phyloP scores from a whole-genome alignment of 2,329 filamentous ascomycete species.

The Monascus ruber region DNA sequence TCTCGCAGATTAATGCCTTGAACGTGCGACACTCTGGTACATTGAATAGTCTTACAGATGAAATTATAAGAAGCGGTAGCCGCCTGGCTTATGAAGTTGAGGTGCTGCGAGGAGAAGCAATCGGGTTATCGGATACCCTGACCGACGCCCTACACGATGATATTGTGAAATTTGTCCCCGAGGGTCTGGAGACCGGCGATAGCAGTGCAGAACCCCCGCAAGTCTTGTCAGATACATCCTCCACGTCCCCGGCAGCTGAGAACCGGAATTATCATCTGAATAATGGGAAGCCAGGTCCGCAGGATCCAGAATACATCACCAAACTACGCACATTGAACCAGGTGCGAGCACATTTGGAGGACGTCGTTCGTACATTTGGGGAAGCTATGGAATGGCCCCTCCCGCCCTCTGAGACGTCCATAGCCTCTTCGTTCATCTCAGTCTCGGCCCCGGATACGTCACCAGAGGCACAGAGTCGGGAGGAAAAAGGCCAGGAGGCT shows the following conservation, averaged over 20 bases:
- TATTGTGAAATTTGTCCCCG: conserved; percentile 59
- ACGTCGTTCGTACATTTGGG: conserved; percentile 82
- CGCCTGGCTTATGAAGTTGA: conserved; percentile 91
- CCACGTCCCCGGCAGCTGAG: not conserved
- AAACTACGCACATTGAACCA: conserved; percentile 72
- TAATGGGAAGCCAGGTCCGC: conserved; percentile 2
- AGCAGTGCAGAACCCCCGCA: conserved; percentile 1
- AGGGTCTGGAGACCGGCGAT: conserved; percentile 16
- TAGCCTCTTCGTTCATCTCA: conserved; percentile 76
- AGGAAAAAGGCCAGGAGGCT: conserved; percentile 80
- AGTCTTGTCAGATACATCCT: not conserved
- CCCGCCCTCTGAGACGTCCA: conserved; percentile 73
- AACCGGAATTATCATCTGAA: conserved; percentile 1
- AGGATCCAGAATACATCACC: conserved; percentile 57
- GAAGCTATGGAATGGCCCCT: conserved; percentile 93
- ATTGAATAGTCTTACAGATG: conserved; percentile 83
- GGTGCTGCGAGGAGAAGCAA: conserved; percentile 74
- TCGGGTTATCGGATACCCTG: conserved; percentile 68
- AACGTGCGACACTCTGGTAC: conserved; percentile 70
- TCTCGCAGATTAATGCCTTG: conserved; percentile 80
- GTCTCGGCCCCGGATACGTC: conserved; percentile 75
- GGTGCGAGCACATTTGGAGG: conserved; percentile 73
- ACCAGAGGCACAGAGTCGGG: conserved; percentile 54
- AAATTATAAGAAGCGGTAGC: conserved; percentile 81
- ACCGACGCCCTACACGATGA: conserved; percentile 61